Percentiles rank a stretch among this genome's conserved stretches.
These are phyloP conservation scores for Globisporangium recalcitrans DNA, from an alignment of 352 stramenopile species.

Conservation along the genomic window DNA sequence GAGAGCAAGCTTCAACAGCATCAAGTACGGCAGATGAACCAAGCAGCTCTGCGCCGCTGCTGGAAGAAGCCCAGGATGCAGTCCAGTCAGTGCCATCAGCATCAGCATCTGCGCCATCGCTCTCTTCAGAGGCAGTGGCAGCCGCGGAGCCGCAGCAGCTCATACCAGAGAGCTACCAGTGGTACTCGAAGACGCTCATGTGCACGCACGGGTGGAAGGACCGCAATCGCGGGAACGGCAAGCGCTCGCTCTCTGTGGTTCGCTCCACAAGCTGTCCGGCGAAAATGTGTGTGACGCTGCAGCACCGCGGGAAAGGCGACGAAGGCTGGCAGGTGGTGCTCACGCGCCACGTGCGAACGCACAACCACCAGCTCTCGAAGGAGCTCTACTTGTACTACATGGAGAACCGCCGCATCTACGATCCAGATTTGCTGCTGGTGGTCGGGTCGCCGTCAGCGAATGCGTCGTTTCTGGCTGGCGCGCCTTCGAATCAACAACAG, in stretches of 20 bases:
- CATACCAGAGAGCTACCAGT: slow-evolving; percentile 58
- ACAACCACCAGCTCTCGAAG: slow-evolving; percentile 73
- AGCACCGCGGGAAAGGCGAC: slow-evolving; percentile 32
- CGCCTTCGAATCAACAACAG: not conserved
- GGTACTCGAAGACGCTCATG: slow-evolving; percentile 82
- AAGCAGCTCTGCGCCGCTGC: not conserved
- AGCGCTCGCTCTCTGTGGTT: slow-evolving; percentile 54
- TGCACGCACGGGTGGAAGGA: slow-evolving; percentile 80
- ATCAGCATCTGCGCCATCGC: not conserved
- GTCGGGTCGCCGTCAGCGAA: slow-evolving; percentile 2
- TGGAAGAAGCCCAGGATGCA: not conserved
- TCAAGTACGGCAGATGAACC: not conserved
- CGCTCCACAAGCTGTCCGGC: slow-evolving; percentile 64
- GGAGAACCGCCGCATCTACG: slow-evolving; percentile 74
- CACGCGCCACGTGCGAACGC: slow-evolving; percentile 62
- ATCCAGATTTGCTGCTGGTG: slow-evolving; percentile 49
- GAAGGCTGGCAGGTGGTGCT: slow-evolving; percentile 66
- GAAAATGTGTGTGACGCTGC: slow-evolving; percentile 78
- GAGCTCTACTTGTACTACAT: slow-evolving; percentile 74
- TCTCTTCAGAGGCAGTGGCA: not conserved
- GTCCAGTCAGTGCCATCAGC: not conserved
- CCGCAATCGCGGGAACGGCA: slow-evolving; percentile 54
- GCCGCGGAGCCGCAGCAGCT: slow-evolving; percentile 25
- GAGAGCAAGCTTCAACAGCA: not conserved
- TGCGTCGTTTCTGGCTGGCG: not conserved